Evolutionary conservation across 1,284 basidiomycete genomes (phyloP), one percentile per base, ranked within the genome.

Genomic region (Rhodotorula sp.): DNA sequence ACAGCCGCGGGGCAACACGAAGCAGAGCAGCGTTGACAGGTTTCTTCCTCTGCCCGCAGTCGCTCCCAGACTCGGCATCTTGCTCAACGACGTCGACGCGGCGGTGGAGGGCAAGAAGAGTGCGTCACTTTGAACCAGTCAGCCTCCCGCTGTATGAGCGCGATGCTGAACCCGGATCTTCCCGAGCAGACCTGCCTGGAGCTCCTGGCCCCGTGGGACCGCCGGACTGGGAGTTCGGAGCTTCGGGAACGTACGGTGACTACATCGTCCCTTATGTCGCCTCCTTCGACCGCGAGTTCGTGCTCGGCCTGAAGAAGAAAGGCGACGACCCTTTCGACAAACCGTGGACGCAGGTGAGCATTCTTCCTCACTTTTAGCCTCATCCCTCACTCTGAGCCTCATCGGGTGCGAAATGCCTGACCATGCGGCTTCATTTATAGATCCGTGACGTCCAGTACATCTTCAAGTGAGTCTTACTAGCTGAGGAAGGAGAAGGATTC

Each of bases 371-470:
- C 34, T 34, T 34, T 34, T 34, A 34, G 34, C 34, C 34, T 34
- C 34, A 34, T 34, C 34, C 34, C 34, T 34, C 34, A 34, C 34
- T 3, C 34, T 34, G 34, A 34, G 34, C 34, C 34, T 34, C 34
- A 34, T 34, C 34, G 34, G 34, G 34, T 34, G 34, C 34, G 34
- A 34, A 34, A 34, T 34, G 34, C 34, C 34, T 34, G 34, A 34
- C 34, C 34, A 51, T 21, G 12, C 54, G n/a, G 6, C 29, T 29
- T 10, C 8, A 15, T 29, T 12, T 18, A 3, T n/a, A 60, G 59
- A 62, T 65, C 48, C 58, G 48, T 26, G 48, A 70, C 60, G n/a
- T 65, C 21, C 68, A 70, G 60, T 65, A 65, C 63, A 65, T 70
- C 64, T 23, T 62, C 56, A 60, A 56, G 68, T 58, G 20, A 29